Conservation (phyloP, 345 rosid genomes). For the Eucalyptus shirleyi region DNA sequence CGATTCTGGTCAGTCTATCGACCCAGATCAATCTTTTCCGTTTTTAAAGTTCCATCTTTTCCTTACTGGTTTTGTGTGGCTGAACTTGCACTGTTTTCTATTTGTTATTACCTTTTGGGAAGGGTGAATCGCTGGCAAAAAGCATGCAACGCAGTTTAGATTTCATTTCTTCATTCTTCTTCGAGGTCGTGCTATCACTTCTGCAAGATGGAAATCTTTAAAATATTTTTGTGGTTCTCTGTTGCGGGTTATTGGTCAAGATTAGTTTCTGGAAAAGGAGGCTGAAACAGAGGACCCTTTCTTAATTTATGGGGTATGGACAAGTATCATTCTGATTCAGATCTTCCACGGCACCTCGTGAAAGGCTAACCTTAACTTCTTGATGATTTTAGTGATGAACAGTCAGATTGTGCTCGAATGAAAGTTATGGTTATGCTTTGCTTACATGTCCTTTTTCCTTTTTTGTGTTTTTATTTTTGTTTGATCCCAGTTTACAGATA, state of each 20-base stretch:
- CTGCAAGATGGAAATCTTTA: neutral
- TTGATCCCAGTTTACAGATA: neutral
- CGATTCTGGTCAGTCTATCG: constrained; percentile 44
- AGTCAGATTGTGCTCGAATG: neutral
- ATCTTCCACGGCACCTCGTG: neutral
- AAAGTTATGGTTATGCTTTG: neutral
- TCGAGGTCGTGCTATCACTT: neutral
- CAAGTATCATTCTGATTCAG: neutral
- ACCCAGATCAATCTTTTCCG: neutral
- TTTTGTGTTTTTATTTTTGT: neutral
- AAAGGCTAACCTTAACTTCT: neutral
- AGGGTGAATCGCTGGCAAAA: neutral
- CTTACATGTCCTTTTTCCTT: neutral
- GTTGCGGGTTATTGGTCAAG: neutral
- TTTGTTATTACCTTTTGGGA: neutral
- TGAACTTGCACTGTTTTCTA: neutral
- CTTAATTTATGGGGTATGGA: neutral
- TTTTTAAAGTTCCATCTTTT: neutral
- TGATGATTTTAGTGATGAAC: neutral
- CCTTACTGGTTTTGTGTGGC: neutral
- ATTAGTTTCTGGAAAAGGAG: neutral
- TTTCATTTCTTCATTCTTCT: neutral
- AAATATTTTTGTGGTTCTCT: neutral
- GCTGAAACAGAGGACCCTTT: neutral
- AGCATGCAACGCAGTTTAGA: neutral